Base-by-base conservation (phyloP, 306 rosid species). In the Castanopsis chinensis region DNA sequence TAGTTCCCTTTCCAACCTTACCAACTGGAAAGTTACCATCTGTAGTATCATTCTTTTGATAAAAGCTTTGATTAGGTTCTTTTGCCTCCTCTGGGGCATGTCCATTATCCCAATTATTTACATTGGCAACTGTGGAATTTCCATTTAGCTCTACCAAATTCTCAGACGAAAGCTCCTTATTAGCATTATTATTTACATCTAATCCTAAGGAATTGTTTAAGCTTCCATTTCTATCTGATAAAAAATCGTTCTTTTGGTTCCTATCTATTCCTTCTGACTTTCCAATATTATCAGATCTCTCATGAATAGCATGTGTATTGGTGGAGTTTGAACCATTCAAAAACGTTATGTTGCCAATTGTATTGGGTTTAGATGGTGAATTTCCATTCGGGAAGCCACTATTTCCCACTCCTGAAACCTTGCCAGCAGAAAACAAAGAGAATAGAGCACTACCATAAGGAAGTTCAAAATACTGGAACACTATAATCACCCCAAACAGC, bases 391-490 rank as follows among this genome's bases (percentile, higher is more conserved):
- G 76, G 76, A 83, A 88, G 74, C 80, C 71, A 83, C 73, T 83
- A 59, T 84, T 73, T 63, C 52, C 77, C 51, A 30, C 41, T 32
- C 35, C 15, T 1, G 74, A 61, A 71, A 77, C 81, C 73, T 72
- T 91, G 74, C 77, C 74, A 63, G 88, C 69, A 25, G 88, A 78
- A 78, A 80, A 56, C 68, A 92, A 77, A 69, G 94, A 84, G 23
- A 87, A 83, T 45, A 89, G 18, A 30, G 82, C 76, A 81, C 74
- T 78, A 52, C 78, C 76, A 69, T 82, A 86, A 28, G 99, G 95
- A 78, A 92, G 90, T 83, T 92, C 97, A 30, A 89, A 78, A 85
- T 75, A 88, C 82, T 88, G 92, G 61, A 95, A 68, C 4, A 86
- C 80, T 33, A 91, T 76, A 79, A 91, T 71, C 82, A 85, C 52